A percentile compares a stretch with the other conserved stretches of the same genome.
Evolutionary conservation across 345 rosid genomes (phyloP).

Genomic region (Eucalyptus tenuipes): DNA sequence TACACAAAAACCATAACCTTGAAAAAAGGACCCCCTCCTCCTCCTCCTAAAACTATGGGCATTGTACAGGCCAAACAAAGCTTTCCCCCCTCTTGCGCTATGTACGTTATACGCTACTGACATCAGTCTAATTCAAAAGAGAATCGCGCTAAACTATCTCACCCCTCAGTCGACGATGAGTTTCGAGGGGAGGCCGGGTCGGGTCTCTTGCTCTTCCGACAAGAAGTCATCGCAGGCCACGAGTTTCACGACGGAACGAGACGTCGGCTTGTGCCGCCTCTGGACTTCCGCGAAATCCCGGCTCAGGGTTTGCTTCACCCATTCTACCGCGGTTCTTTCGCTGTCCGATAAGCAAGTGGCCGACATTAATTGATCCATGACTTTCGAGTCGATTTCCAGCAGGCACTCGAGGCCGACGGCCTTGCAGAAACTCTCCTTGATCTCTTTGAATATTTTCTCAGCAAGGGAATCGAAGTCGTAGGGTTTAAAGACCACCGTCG

Average conservation of each 20-base stretch:
- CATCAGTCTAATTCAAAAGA: background rate
- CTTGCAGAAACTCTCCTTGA: constrained; percentile 18
- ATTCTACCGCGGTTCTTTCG: constrained; percentile 16
- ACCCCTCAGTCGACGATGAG: constrained; percentile 3
- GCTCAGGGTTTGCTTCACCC: constrained; percentile 30
- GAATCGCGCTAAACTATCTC: background rate
- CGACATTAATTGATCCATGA: constrained; percentile 44
- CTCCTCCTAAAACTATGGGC: background rate
- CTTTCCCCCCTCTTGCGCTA: background rate
- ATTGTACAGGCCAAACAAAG: background rate
- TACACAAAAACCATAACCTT: background rate
- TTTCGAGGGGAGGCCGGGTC: constrained; percentile 12
- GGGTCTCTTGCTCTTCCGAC: background rate
- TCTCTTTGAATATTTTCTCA: constrained; percentile 10
- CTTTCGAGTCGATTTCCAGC: constrained; percentile 32
- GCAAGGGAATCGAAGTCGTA: constrained; percentile 46
- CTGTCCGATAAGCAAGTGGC: constrained; percentile 28
- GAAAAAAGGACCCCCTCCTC: background rate
- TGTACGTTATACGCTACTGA: background rate
- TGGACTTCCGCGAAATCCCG: constrained; percentile 20
- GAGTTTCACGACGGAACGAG: constrained; percentile 27
- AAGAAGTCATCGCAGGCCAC: constrained; percentile 3
- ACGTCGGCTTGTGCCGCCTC: constrained; percentile 21
- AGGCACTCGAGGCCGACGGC: constrained; percentile 14
- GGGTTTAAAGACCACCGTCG: constrained; percentile 35